Evolutionary conservation across 2,329 filamentous ascomycete genomes (phyloP), one percentile per base, ranked within the genome.

Genomic region (Ophiostoma piceae): DNA sequence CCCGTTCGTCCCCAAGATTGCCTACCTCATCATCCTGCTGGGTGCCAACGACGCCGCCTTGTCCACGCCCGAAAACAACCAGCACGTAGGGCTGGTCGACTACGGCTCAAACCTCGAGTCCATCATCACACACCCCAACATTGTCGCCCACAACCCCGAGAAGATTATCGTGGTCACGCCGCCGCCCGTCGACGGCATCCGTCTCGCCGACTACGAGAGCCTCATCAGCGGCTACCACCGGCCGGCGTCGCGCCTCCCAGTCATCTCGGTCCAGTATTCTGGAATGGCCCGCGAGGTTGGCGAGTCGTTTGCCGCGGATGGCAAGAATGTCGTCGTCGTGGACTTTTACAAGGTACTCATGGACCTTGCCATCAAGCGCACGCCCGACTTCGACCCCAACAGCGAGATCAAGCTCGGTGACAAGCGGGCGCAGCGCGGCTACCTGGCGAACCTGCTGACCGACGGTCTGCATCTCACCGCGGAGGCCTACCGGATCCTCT

Each of bases 21-120:
- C 87, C 71, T 90, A 91, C 75, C 79, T 94, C 73, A 82, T 90
- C 54, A 80, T 97, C 71, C 89, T 96, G 74, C 88, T 97, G 71
- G 95, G 95, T 22, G 92, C 95, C 74, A 98, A 99, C 77, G 95
- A 98, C 79, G 90, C 94, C 3, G 88, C 88, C 69, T 78, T 96
- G 3, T 85, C 87, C 3, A 81, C 85, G 51, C 82, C 84, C 4
- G 82, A 83, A 3, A 88, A 87, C 67, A 82, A 83, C 11, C 95
- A 98, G 79, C 88, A 94, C 77, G 86, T 98, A 8, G 87, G 92
- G 0, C 79, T 97, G n/a, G 84, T 89, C 0, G 80, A 87, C 71
- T 98, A 92, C 82, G 88, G 86, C 77, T 79, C 84, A 69, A 96
- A 97, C 76, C 80, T 97, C 66, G 83, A 79, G 73, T 82, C 81